These are phyloP conservation scores for Magnaporthales sp. DNA, from an alignment of 2,329 filamentous ascomycete genomes.

Conservation along the genomic window DNA sequence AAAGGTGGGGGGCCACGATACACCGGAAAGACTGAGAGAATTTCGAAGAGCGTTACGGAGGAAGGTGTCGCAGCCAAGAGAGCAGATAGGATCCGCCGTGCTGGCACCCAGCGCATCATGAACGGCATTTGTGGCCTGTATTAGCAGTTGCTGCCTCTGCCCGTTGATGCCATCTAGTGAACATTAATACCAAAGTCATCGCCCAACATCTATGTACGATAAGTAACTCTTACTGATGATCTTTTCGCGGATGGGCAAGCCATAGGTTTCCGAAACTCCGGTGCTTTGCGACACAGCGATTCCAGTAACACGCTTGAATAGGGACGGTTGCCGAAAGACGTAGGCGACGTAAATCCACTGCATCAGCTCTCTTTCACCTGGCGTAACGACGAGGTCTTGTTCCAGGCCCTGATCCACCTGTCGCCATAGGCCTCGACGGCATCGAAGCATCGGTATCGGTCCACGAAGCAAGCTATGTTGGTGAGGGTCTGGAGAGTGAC, in stretches of 20 bases:
- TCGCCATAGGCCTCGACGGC: slow-evolving; percentile 31
- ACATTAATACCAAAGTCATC: neutral
- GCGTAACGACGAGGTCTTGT: slow-evolving; percentile 7
- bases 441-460: slow-evolving; percentile 32
- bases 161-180: slow-evolving; percentile 17
- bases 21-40: slow-evolving; percentile 16
- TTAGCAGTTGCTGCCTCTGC: slow-evolving; percentile 17
- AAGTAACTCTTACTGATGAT: slow-evolving; percentile 16
- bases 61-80: slow-evolving; percentile 17
- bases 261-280: slow-evolving; percentile 15
- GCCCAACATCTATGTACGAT: neutral
- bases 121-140: slow-evolving; percentile 13
- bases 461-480: slow-evolving; percentile 33
- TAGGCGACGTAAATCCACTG: slow-evolving; percentile 21
- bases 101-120: slow-evolving; percentile 12
- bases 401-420: slow-evolving; percentile 25
- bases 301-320: slow-evolving; percentile 18
- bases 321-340: slow-evolving; percentile 18
- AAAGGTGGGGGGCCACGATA: slow-evolving; percentile 14
- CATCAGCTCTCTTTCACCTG: neutral
- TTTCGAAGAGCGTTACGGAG: slow-evolving; percentile 20
- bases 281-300: slow-evolving; percentile 15
- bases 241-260: slow-evolving; percentile 20
- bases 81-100: slow-evolving; percentile 9
- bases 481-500: slow-evolving; percentile 31